Evolutionary conservation across 2,329 filamentous ascomycete species (phyloP), one percentile per base, ranked within the genome.

Genomic region (Cytospora mali): DNA sequence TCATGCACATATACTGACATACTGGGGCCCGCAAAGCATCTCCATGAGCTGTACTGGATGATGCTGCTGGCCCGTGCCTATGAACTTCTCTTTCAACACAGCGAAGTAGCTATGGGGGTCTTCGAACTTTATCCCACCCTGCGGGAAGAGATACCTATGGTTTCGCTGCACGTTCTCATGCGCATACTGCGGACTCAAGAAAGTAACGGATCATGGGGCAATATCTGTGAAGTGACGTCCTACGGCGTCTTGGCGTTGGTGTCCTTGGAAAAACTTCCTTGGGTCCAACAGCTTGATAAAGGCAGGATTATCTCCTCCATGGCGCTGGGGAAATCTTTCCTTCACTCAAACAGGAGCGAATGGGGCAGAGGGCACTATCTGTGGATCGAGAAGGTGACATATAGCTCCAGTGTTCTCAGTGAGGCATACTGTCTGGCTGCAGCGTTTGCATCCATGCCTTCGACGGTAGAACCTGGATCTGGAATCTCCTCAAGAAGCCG

Each of bases 311-410:
- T 29, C 11, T 9, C 23, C 33, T 16, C 23, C 28, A 29, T 56
- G 7, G 6, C 14, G 11, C 33, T 21, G 25, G 35, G 54, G 11
- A 28, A 56, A 25, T 46, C 54, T 21, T 56, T 29, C 25, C 27
- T 56, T 18, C 21, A 23, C 3, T 48, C 39, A 14, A 28, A 56
- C 23, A 48, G 6, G 33, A 2, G n/a, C 3, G 16, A 56, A 51
- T 63, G 56, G 61, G n/a, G 13, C 5, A 39, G 21, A n/a, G 61
- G 61, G 23, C 49, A 58, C 14, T 25, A 56, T 46, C 5, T 63
- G 11, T 63, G 56, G 61, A 51, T 55, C 25, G 61, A 64, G 33
- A 64, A 64, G 33, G 54, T 58, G 18, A 64, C 62, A 1, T 64
- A 58, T 49, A 46, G 46, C 14, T 64, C 57, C 6, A 25, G 57